These are phyloP conservation scores for Pestalotiopsis fici DNA, from an alignment of 2,329 filamentous ascomycete genomes.

Conservation along the genomic window DNA sequence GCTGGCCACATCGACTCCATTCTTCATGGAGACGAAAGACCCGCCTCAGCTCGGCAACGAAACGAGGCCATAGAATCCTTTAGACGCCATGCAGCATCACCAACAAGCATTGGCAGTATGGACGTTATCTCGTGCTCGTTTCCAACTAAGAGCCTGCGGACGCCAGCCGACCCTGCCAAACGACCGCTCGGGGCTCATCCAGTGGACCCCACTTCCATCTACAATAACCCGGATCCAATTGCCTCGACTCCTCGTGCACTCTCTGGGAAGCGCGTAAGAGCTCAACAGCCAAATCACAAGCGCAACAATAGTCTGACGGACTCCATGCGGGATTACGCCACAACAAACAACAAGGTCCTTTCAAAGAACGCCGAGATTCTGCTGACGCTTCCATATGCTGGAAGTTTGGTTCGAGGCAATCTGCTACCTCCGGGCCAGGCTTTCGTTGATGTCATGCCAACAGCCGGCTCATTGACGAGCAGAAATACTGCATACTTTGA, in stretches of 20 bases:
- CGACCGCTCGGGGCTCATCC: constrained; percentile 57
- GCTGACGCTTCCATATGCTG: constrained; percentile 69
- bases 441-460: constrained; percentile 69
- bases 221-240: constrained; percentile 49
- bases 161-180: constrained; percentile 37
- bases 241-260: constrained; percentile 61
- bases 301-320: constrained; percentile 87
- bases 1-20: constrained; percentile 50
- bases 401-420: constrained; percentile 85
- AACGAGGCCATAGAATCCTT: constrained; percentile 4
- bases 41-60: constrained; percentile 46
- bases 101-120: constrained; percentile 58
- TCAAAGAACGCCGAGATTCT: constrained; percentile 59
- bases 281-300: constrained; percentile 65
- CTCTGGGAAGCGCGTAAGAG: constrained; percentile 59
- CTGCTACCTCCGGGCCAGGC: constrained; percentile 81
- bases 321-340: constrained; percentile 71
- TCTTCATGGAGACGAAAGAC: constrained; percentile 41
- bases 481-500: constrained; percentile 57
- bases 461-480: constrained; percentile 47
- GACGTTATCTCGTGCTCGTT: constrained; percentile 67
- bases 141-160: constrained; percentile 51
- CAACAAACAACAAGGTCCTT: constrained; percentile 45
- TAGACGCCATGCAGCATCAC: constrained; percentile 36
- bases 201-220: constrained; percentile 50